Conservation (phyloP, 78 protist genomes). For the Dictyostelium intermedium region DNA sequence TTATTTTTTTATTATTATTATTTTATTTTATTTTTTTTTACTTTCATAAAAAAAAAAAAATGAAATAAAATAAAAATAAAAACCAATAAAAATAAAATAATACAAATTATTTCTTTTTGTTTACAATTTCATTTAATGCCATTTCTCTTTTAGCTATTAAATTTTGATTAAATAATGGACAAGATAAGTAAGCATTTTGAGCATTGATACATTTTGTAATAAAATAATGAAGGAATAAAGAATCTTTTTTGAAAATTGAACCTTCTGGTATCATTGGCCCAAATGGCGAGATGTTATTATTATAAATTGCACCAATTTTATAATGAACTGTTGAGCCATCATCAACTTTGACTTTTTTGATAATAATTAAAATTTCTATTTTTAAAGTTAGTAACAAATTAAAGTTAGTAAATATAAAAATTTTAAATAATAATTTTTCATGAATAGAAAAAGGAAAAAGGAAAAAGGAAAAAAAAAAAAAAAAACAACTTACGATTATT, state of each 20-base stretch:
- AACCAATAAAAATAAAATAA: no score
- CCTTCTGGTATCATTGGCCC: conserved; percentile 31
- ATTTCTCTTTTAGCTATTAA: background rate
- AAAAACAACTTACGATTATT: conserved; percentile 29
- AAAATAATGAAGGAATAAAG: background rate
- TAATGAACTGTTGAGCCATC: conserved; percentile 16
- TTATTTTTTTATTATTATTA: no score
- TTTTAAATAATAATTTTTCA: no score
- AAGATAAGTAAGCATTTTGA: conserved; percentile 19
- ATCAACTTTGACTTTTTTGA: conserved; percentile 57
- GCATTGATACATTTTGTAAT: conserved; percentile 29
- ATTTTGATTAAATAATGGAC: background rate
- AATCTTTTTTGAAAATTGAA: conserved; percentile 14
- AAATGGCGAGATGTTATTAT: conserved; percentile 29
- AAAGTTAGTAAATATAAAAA: background rate
- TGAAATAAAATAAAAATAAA: no score
- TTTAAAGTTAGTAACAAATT: background rate
- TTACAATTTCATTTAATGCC: background rate
- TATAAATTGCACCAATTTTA: conserved; percentile 7
- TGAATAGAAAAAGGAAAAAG: no score
- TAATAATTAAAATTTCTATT: conserved; percentile 31
- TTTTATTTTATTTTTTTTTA: no score
- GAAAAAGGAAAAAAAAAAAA: background rate
- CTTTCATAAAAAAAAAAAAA: no score
- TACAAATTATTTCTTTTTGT: background rate